phyloP scores from a whole-genome alignment of 148 eudicot genomes.

The Chenopodium berlandieri region DNA sequence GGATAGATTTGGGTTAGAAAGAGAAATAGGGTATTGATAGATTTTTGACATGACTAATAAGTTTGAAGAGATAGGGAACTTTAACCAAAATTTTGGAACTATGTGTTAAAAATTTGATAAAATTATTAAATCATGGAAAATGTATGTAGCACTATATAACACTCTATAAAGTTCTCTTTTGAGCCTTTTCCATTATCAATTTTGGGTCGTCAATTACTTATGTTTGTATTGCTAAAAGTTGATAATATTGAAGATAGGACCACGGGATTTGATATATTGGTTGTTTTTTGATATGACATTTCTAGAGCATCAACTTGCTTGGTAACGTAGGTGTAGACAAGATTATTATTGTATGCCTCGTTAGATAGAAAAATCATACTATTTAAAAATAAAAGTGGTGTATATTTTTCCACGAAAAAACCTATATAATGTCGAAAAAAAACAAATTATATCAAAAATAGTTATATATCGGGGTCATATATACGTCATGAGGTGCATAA shows the following conservation, averaged over 20 bases:
- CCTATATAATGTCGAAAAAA: not conserved
- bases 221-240: conserved; percentile 9
- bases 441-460: no score
- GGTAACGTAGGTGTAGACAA: not conserved
- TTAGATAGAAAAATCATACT: not conserved
- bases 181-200: conserved; percentile 1
- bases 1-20: not conserved
- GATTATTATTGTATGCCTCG: not conserved
- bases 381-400: not conserved
- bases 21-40: not conserved
- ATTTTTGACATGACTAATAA: conserved; percentile 1
- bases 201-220: conserved; percentile 6
- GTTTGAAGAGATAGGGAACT: not conserved
- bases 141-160: not conserved
- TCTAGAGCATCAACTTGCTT: not conserved
- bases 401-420: not conserved
- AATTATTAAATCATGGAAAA: not conserved
- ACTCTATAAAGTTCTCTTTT: conserved; percentile 11
- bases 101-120: not conserved
- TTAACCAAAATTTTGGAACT: conserved; percentile 5
- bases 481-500: not conserved
- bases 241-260: not conserved
- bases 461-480: not conserved
- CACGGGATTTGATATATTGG: not conserved
- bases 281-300: conserved; percentile 5